Evolutionary conservation across 1,284 basidiomycete species (phyloP).

Genomic region (Apiotrichum veenhuisii): DNA sequence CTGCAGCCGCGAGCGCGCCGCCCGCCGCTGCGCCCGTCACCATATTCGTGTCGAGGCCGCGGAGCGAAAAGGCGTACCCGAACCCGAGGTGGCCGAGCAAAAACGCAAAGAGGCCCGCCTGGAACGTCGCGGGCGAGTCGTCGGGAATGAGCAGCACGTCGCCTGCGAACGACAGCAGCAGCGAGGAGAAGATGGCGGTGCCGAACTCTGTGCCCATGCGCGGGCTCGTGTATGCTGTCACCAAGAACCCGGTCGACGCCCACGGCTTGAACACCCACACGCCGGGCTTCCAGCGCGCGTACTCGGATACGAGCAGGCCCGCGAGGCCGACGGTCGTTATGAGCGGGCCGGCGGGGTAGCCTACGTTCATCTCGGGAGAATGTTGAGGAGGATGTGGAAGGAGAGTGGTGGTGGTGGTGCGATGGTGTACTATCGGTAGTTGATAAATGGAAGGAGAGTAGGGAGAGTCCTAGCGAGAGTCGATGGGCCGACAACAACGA

Average conservation of each 20-base stretch:
- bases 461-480: too few species aligned
- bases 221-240: constrained; percentile 7
- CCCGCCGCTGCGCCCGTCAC: background rate
- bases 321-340: constrained; percentile 13
- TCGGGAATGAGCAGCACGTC: constrained; percentile 16
- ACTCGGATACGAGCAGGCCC: constrained; percentile 11
- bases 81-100: constrained; percentile 20
- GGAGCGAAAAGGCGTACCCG: constrained; percentile 8
- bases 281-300: background rate
- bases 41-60: background rate
- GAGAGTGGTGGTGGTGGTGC: background rate
- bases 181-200: constrained; percentile 7
- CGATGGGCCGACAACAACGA: too few species aligned
- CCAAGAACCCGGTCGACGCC: constrained; percentile 14
- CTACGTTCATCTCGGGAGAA: background rate
- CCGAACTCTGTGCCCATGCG: background rate
- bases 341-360: constrained; percentile 5
- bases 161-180: constrained; percentile 9
- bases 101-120: constrained; percentile 17
- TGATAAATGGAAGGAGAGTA: too few species aligned
- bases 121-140: constrained; percentile 7
- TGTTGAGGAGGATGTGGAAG: background rate
- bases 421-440: too few species aligned
- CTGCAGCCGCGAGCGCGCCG: background rate
- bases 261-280: constrained; percentile 19